Percentiles rank a stretch among this genome's conserved stretches.
Evolutionary conservation across 2,329 filamentous ascomycete species (phyloP).

Genomic region (Colletotrichum sp.): DNA sequence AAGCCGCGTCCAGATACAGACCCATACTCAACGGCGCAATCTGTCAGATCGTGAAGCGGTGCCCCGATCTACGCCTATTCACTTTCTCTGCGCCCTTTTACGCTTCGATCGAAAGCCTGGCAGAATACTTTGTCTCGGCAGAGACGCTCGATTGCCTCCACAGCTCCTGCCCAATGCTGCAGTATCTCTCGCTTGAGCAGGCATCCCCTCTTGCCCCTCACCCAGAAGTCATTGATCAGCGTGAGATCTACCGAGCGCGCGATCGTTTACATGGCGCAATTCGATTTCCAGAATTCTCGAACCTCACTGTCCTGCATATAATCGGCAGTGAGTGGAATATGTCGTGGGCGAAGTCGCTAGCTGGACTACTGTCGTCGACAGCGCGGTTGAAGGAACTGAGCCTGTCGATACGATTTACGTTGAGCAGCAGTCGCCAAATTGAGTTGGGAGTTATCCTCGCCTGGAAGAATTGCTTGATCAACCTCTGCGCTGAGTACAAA

Average conservation of each 20-base stretch:
- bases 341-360: not conserved
- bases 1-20: not conserved
- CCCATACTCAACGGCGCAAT: not conserved
- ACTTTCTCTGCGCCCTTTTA: rapidly evolving
- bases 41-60: not conserved
- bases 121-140: not conserved
- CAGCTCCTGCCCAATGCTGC: not conserved
- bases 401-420: not conserved
- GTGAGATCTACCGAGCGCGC: too few relatives aligned
- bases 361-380: rapidly evolving
- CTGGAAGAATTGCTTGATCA: not conserved
- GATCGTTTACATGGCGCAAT: too few relatives aligned
- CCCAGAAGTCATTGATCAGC: rapidly evolving
- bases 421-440: too few relatives aligned
- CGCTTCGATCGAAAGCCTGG: rapidly evolving
- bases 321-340: not conserved
- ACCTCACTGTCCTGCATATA: not conserved
- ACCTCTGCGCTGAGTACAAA: not conserved
- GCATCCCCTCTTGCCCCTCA: rapidly evolving
- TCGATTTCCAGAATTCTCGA: not conserved
- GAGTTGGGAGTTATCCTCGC: too few relatives aligned
- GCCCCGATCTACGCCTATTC: not conserved
- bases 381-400: not conserved
- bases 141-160: not conserved
- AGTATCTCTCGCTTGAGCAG: not conserved